Evolutionary conservation across 164 flowering plant genomes (phyloP), one percentile per base, ranked within the genome.

Genomic region (Liquidambar formosana): DNA sequence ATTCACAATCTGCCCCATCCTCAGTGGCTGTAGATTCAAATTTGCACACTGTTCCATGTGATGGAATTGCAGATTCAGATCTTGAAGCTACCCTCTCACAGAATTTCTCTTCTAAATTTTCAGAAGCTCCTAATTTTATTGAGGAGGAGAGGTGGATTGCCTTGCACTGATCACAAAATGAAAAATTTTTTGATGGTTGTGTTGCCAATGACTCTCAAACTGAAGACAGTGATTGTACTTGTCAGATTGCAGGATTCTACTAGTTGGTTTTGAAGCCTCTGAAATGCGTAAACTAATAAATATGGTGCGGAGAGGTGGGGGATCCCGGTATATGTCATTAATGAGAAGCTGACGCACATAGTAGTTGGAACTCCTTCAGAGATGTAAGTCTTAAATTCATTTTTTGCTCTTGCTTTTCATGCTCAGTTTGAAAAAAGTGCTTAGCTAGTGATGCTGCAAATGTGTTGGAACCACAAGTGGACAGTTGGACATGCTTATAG

Each of bases 271-370:
- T 82, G 88, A 87, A 73, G 85, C 88, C 70, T 61, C 86, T 76
- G 92, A 88, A 79, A 72, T 89, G 87, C 93, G 97, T 61, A 90
- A 80, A 68, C 75, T 93, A 51, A 90, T 93, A 58, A 81, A 67
- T 66, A 79, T 89, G 84, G 86, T 95, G 63, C 96, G 93, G 10
- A 85, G 66, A 78, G 97, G 99, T 69, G 99, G 98, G 51, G 99
- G 95, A 11, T 93, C 98, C 68, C 89, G 99, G 25, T 88, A 85
- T 80, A 81, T 89, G 89, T 75, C 78, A 18, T 80, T 66, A 84
- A 72, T 69, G 92, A 93, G 60, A 89, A 79, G 73, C 76, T 95
- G 84, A 95, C 97, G 14, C 98, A 95, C 77, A 82, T 95, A 59
- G 71, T 93, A 45, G 84, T 91, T 69, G 99, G 99, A 65, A 69